Conservation (phyloP, 768 basidiomycete genomes). For the Suillus subluteus region DNA sequence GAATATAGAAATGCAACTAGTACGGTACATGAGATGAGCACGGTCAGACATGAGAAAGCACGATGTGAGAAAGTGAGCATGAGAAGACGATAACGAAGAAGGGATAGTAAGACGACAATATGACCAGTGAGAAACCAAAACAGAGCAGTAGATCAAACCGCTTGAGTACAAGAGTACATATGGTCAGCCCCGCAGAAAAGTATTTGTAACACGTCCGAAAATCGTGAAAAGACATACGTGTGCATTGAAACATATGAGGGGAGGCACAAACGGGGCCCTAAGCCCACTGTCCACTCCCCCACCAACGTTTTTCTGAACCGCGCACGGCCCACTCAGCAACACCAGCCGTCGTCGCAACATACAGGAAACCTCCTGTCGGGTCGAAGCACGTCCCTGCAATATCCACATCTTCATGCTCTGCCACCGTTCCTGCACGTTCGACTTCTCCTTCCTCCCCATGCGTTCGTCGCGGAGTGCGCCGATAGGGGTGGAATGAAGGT, state of each 20-base stretch:
- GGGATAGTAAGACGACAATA: neutral
- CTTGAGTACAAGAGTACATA: neutral
- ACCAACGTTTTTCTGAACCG: conserved; percentile 76
- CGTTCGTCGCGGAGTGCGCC: neutral
- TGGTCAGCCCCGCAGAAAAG: neutral
- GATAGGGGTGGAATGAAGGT: neutral
- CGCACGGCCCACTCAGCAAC: conserved; percentile 80
- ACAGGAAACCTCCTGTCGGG: conserved; percentile 66
- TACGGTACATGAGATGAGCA: conserved; percentile 8
- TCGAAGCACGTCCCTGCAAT: conserved; percentile 78
- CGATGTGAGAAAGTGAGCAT: neutral
- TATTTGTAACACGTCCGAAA: neutral
- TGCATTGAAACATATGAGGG: neutral
- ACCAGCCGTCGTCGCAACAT: conserved; percentile 65
- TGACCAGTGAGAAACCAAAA: neutral
- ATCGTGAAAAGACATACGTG: neutral
- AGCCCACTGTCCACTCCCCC: conserved; percentile 53
- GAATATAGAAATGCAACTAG: conserved; percentile 9
- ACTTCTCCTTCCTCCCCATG: conserved; percentile 4
- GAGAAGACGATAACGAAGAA: neutral
- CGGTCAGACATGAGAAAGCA: neutral
- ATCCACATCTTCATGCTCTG: conserved; percentile 40
- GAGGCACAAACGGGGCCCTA: neutral
- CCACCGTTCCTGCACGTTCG: neutral
- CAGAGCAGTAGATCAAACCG: neutral